These are phyloP conservation scores for Diaporthe sp. DNA, from an alignment of 2,329 filamentous ascomycete species.

Conservation along the genomic window DNA sequence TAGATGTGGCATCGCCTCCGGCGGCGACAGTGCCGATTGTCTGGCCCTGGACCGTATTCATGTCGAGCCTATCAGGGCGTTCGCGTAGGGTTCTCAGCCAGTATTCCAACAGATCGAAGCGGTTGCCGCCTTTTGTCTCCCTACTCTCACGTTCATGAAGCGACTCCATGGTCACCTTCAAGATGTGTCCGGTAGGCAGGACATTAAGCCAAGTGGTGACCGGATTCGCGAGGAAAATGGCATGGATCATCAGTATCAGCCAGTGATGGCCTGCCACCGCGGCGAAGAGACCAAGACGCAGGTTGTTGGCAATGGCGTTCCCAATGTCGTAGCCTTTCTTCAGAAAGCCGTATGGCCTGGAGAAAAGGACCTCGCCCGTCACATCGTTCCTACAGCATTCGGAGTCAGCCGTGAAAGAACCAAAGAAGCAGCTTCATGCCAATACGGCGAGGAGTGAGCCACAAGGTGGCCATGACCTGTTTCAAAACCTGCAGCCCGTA, in stretches of 20 bases:
- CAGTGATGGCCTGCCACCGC: conserved; percentile 37
- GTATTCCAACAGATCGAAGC: conserved; percentile 40
- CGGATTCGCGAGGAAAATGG: conserved; percentile 40
- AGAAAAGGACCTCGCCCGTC: conserved; percentile 45
- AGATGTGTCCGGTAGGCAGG: conserved; percentile 43
- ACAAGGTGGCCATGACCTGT: no score
- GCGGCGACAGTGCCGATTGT: conserved; percentile 5
- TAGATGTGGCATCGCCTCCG: conserved; percentile 38
- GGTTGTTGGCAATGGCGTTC: conserved; percentile 40
- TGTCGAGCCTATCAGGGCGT: background rate
- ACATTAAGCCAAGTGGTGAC: conserved; percentile 41
- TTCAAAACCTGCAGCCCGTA: no score
- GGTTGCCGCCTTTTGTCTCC: conserved; percentile 30
- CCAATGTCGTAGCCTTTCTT: conserved; percentile 43
- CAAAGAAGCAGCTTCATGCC: no score
- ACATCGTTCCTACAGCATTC: no score
- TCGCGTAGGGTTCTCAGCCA: conserved; percentile 38
- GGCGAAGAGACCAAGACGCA: conserved; percentile 34
- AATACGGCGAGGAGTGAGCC: no score
- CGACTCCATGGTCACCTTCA: conserved; percentile 39
- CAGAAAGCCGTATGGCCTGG: conserved; percentile 43
- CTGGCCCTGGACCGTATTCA: background rate
- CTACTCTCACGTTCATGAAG: conserved; percentile 39
- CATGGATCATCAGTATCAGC: conserved; percentile 37
- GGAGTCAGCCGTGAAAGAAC: no score